Evolutionary conservation across 352 stramenopile genomes (phyloP).

Genomic region (Phytopythium sindhum): DNA sequence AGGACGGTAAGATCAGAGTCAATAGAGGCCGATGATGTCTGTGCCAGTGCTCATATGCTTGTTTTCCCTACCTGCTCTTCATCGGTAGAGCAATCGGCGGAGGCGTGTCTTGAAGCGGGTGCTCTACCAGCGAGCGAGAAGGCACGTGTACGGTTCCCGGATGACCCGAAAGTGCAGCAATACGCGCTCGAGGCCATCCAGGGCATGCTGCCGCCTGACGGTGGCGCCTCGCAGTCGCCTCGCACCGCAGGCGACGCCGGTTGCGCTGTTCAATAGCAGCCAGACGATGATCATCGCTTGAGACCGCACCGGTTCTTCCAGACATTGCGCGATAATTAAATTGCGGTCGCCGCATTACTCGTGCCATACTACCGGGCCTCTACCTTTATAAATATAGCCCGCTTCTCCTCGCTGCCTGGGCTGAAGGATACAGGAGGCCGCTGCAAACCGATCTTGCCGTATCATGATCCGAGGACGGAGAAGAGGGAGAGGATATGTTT

Average conservation of each 20-base stretch:
- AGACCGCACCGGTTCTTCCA: not conserved
- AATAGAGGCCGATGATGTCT: not conserved
- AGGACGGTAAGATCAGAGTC: constrained; percentile 28
- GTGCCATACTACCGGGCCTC: no score
- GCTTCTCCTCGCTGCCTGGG: no score
- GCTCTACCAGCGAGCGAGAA: constrained; percentile 48
- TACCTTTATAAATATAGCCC: no score
- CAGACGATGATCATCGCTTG: not conserved
- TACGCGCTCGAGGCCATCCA: constrained; percentile 45
- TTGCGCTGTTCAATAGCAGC: not conserved
- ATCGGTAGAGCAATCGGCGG: constrained; percentile 36
- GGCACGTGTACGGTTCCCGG: constrained; percentile 39
- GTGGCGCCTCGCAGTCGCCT: no score
- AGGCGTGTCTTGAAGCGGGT: constrained; percentile 43
- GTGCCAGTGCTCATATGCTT: not conserved
- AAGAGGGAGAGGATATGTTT: no score
- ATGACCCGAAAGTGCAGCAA: constrained; percentile 49
- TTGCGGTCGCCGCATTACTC: no score
- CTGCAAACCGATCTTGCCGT: no score
- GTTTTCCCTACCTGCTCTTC: not conserved
- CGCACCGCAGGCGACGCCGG: not conserved
- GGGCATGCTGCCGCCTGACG: constrained; percentile 22
- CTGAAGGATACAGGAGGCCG: no score
- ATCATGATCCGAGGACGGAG: no score
- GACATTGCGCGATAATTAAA: not conserved